Evolutionary conservation across 2,329 filamentous ascomycete species (phyloP).

Genomic region (Xylariaceae sp.): DNA sequence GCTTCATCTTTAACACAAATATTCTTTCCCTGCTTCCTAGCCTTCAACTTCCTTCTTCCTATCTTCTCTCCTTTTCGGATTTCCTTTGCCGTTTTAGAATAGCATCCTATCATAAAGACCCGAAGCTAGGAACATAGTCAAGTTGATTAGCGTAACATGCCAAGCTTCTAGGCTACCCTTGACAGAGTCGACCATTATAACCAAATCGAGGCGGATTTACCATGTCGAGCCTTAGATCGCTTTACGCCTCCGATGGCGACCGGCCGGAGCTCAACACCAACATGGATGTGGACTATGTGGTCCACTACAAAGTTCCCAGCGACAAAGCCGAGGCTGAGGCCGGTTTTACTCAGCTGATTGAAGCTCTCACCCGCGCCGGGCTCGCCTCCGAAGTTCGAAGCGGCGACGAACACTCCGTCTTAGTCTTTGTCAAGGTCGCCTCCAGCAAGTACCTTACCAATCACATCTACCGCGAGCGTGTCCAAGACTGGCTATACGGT

Average conservation of each 20-base stretch:
- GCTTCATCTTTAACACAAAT: neutral
- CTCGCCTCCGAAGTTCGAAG: conserved; percentile 85
- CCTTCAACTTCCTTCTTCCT: neutral
- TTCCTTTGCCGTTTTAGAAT: neutral
- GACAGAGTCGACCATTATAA: neutral
- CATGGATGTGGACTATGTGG: conserved; percentile 80
- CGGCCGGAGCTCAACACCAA: conserved; percentile 35
- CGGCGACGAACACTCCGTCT: conserved; percentile 72
- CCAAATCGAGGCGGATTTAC: conserved; percentile 1
- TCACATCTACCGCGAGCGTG: conserved; percentile 82
- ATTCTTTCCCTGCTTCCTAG: neutral
- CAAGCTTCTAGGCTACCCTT: neutral
- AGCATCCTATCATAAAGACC: neutral
- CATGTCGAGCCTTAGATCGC: conserved; percentile 33
- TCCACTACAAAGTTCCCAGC: conserved; percentile 74
- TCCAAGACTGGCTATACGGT: conserved; percentile 93
- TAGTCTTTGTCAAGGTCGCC: conserved; percentile 82
- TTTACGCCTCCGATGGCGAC: conserved; percentile 34
- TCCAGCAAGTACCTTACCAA: conserved; percentile 74
- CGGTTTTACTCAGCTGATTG: conserved; percentile 76
- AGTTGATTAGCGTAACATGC: no score
- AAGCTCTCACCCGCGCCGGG: conserved; percentile 76
- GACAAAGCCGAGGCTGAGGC: conserved; percentile 69
- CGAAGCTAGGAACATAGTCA: neutral
- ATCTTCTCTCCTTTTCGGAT: neutral